A percentile compares a stretch with the other conserved stretches of the same genome.
Conservation (phyloP, 2,329 filamentous ascomycete genomes). For the Westerdykella ornata region DNA sequence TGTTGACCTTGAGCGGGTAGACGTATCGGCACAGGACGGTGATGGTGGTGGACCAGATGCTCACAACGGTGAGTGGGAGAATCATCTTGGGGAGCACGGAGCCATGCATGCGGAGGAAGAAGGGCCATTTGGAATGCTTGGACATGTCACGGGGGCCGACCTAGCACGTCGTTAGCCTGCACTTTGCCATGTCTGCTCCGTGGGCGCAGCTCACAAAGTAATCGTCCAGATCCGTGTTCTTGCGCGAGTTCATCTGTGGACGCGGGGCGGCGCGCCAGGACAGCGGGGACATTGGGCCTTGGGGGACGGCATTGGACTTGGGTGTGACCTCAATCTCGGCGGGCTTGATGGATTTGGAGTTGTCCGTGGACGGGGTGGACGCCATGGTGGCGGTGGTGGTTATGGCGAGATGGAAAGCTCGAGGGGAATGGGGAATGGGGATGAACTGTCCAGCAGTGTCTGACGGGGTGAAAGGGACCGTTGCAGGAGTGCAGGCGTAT, state of each 20-base stretch:
- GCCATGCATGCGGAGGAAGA: constrained; percentile 68
- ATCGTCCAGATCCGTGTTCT: constrained; percentile 45
- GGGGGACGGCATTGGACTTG: constrained; percentile 7
- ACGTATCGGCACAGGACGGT: constrained; percentile 45
- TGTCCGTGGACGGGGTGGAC: constrained; percentile 20
- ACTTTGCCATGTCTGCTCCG: constrained; percentile 1
- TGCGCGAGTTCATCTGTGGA: not conserved
- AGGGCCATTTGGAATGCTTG: constrained; percentile 69
- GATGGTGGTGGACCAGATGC: constrained; percentile 59
- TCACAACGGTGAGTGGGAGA: constrained; percentile 58
- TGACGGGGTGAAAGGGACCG: constrained; percentile 1
- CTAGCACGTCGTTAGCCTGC: constrained; percentile 14
- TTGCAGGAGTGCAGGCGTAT: not conserved
- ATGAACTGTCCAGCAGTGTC: constrained; percentile 30
- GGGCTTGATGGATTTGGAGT: constrained; percentile 25
- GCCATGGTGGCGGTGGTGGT: constrained; percentile 15
- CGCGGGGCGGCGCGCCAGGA: constrained; percentile 20
- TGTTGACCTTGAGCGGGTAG: constrained; percentile 51
- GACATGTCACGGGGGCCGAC: constrained; percentile 62
- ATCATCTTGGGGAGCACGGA: constrained; percentile 69
- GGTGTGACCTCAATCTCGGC: constrained; percentile 26
- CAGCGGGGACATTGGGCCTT: constrained; percentile 25
- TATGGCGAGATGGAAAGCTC: not conserved
- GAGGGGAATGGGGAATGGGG: constrained; percentile 3
- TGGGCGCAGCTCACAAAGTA: constrained; percentile 49